A percentile compares a stretch with the other conserved stretches of the same genome.
Evolutionary conservation across 176 grass and related monocot species (phyloP).

Genomic region (Elymus sibiricus): DNA sequence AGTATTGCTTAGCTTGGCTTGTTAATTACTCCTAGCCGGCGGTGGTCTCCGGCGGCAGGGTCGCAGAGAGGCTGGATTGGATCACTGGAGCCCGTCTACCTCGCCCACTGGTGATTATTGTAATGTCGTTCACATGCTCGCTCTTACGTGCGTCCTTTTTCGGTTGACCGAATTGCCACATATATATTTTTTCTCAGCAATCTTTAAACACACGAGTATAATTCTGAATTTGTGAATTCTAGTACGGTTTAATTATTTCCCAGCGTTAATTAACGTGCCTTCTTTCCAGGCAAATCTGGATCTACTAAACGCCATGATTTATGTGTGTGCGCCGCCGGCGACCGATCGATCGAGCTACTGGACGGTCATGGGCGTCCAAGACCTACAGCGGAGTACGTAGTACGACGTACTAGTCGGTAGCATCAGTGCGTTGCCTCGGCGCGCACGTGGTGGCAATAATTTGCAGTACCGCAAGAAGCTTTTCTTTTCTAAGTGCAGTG

Average conservation of each 20-base stretch:
- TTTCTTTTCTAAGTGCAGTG: no score
- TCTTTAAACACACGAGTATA: not conserved
- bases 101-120: not conserved
- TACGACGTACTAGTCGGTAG: not conserved
- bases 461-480: conserved; percentile 13
- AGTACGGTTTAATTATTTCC: not conserved
- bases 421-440: not conserved
- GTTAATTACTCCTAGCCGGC: not conserved
- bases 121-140: not conserved
- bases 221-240: no score
- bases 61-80: not conserved
- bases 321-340: not conserved
- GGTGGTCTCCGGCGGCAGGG: not conserved
- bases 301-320: not conserved
- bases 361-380: not conserved
- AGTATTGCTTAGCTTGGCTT: not conserved
- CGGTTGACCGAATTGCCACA: not conserved
- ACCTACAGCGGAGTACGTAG: not conserved
- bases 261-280: not conserved
- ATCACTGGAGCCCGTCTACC: not conserved
- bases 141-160: not conserved
- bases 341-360: not conserved
- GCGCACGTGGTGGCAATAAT: conserved; percentile 34
- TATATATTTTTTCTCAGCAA: not conserved
- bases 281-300: not conserved